phyloP scores from a whole-genome alignment of 352 stramenopile genomes.

The Globisporangium mamillatum region DNA sequence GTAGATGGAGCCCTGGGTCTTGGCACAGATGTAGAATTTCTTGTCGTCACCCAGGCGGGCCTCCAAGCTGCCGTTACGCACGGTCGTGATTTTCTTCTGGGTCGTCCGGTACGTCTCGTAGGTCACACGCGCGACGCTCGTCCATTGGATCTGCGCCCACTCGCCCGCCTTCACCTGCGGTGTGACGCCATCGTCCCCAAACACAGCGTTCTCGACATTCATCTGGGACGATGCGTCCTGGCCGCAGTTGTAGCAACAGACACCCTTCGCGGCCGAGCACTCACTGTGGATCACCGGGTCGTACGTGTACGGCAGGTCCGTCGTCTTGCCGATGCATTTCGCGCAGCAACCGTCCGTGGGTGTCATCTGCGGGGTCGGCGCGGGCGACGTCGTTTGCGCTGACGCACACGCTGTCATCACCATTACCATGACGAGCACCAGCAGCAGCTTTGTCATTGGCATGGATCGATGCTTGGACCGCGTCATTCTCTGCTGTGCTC shows the following conservation, averaged over 20 bases:
- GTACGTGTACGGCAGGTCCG: slow-evolving; percentile 55
- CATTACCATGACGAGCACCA: neutral
- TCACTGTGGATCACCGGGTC: slow-evolving; percentile 59
- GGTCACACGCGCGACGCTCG: slow-evolving; percentile 32
- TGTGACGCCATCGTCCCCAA: slow-evolving; percentile 54
- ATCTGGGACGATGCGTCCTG: slow-evolving; percentile 18
- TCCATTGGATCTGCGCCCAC: slow-evolving; percentile 35
- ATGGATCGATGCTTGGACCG: neutral
- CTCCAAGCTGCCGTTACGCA: slow-evolving; percentile 29
- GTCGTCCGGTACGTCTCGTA: slow-evolving; percentile 31
- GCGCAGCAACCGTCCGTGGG: slow-evolving; percentile 53
- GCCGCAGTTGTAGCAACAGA: slow-evolving; percentile 76
- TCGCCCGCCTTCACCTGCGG: slow-evolving; percentile 43
- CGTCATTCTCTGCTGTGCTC: neutral
- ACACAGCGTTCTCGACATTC: slow-evolving; percentile 28
- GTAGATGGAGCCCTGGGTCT: slow-evolving; percentile 24
- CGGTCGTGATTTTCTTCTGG: slow-evolving; percentile 38
- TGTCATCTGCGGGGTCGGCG: slow-evolving; percentile 14
- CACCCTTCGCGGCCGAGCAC: slow-evolving; percentile 44
- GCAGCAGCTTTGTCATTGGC: neutral
- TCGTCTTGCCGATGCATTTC: slow-evolving; percentile 66
- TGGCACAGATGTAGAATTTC: slow-evolving; percentile 38
- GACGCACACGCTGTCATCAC: neutral
- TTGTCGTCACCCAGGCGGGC: slow-evolving; percentile 20
- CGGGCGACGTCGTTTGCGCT: neutral